phyloP scores from a whole-genome alignment of 495 filamentous ascomycete species.

The Aspergillus heteromorphus region DNA sequence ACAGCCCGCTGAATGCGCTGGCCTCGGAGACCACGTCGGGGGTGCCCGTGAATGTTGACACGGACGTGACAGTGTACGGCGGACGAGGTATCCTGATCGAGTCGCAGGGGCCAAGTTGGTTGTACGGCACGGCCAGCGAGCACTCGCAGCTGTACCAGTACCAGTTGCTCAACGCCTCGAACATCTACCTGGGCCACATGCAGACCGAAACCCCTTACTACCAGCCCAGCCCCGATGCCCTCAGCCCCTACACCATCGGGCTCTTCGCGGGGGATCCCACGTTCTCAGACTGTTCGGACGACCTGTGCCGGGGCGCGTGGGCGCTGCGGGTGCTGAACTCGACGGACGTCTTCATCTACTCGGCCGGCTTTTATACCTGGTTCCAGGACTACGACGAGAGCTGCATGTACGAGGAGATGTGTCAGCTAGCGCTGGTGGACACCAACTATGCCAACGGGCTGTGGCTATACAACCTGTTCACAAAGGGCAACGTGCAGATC shows the following conservation, averaged over 20 bases:
- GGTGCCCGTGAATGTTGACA: constrained; percentile 24
- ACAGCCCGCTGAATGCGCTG: constrained; percentile 20
- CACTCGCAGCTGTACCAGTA: constrained; percentile 69
- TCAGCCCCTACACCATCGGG: constrained; percentile 60
- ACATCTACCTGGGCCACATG: constrained; percentile 79
- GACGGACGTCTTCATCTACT: constrained; percentile 64
- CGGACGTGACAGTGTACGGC: constrained; percentile 56
- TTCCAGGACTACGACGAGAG: constrained; percentile 81
- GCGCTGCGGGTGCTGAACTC: constrained; percentile 76
- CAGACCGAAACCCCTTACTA: constrained; percentile 94
- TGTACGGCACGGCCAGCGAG: constrained; percentile 58
- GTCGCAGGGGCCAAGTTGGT: constrained; percentile 38
- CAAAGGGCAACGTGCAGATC: constrained; percentile 1
- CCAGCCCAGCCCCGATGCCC: constrained; percentile 76
- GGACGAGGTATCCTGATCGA: constrained; percentile 57
- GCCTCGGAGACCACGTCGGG: neutral
- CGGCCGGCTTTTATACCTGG: constrained; percentile 79
- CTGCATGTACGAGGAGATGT: constrained; percentile 68
- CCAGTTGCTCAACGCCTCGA: constrained; percentile 71
- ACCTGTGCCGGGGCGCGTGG: constrained; percentile 73
- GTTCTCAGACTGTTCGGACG: constrained; percentile 58
- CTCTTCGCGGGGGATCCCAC: constrained; percentile 65
- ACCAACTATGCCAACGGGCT: constrained; percentile 3
- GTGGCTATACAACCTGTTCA: constrained; percentile 9
- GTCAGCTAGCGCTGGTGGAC: constrained; percentile 47